These are phyloP conservation scores for Paracoccidioides brasiliensis DNA, from an alignment of 2,329 filamentous ascomycete genomes.

Conservation along the genomic window DNA sequence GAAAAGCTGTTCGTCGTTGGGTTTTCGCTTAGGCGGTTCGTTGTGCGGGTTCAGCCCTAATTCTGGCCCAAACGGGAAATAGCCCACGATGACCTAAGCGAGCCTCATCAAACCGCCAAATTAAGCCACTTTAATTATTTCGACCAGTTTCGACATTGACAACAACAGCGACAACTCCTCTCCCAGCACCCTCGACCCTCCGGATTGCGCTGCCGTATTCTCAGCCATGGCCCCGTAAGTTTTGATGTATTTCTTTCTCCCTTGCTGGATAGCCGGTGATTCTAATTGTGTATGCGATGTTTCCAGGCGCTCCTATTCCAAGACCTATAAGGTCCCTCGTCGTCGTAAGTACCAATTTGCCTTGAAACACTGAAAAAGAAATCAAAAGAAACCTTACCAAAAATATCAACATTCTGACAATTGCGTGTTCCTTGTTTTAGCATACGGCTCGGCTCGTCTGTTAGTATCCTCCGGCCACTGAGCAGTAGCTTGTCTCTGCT, in stretches of 20 bases:
- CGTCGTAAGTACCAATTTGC: slow-evolving; percentile 45
- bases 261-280: not conserved
- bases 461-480: slow-evolving; percentile 92
- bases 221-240: slow-evolving; percentile 36
- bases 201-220: slow-evolving; percentile 20
- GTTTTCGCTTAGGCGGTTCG: slow-evolving; percentile 12
- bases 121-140: slow-evolving; percentile 3
- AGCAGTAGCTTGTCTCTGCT: slow-evolving; percentile 94
- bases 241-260: not conserved
- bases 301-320: slow-evolving; percentile 65
- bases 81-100: slow-evolving; percentile 8
- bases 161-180: slow-evolving; percentile 4
- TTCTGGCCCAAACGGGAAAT: slow-evolving; percentile 4
- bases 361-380: not conserved
- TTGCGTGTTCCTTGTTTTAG: slow-evolving; percentile 21
- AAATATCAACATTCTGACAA: slow-evolving; percentile 4
- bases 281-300: slow-evolving; percentile 11
- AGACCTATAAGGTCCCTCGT: slow-evolving; percentile 98
- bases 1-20: slow-evolving; percentile 9
- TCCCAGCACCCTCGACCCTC: slow-evolving; percentile 11
- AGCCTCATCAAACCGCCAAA: slow-evolving; percentile 7
- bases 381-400: not conserved
- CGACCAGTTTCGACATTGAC: slow-evolving; percentile 5
- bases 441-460: slow-evolving; percentile 99
- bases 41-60: slow-evolving; percentile 13